Evolutionary conservation across 495 filamentous ascomycete genomes (phyloP), one percentile per base, ranked within the genome.

Genomic region (Aspergillus saccharolyticus): DNA sequence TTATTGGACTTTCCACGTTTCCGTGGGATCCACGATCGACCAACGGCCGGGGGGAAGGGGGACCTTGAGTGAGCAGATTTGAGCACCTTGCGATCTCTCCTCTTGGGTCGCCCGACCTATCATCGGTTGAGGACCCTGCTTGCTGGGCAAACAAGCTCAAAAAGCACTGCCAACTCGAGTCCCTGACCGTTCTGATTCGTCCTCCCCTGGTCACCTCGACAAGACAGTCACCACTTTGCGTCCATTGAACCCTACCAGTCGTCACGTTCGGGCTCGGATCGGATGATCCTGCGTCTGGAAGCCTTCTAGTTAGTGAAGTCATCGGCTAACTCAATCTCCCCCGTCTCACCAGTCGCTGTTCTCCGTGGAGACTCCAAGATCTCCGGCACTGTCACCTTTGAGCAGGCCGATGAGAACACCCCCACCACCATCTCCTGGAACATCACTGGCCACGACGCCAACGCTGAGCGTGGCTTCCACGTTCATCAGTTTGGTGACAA

Each of bases 401-500:
- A 95, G 80, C 94, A 97, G 80, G 79, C 80, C 56, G 82, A 78
- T 75, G 94, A 96, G 82, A 82, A 74, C 67, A 69, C 80, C 66
- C 83, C 85, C 55, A 97, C 94, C 67, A 96, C 82, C 73, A 81
- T 97, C 77, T 82, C 87, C 64, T 97, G 89, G 84, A 84, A 97
- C 77, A 93, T 97, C 78, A 83, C 83, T 62, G 91, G 92, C 80
- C 77, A 96, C 77, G 92, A 97, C 70, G 69, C 92, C 77, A 97
- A 95, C 66, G 93, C 94, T 67, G 83, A 93, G 86, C 91, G 95
- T 79, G 94, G 88, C 75, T 87, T 96, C 82, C 95, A 97, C 82
- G 86, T 97, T 69, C 94, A 97, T 80, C 88, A 94, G 78, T 98
- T 96, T 69, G 94, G 95, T 74, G 94, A 97, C 84, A 97, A 97